phyloP scores from a whole-genome alignment of 176 grass and related monocot species.

The Elaeis guineensis region DNA sequence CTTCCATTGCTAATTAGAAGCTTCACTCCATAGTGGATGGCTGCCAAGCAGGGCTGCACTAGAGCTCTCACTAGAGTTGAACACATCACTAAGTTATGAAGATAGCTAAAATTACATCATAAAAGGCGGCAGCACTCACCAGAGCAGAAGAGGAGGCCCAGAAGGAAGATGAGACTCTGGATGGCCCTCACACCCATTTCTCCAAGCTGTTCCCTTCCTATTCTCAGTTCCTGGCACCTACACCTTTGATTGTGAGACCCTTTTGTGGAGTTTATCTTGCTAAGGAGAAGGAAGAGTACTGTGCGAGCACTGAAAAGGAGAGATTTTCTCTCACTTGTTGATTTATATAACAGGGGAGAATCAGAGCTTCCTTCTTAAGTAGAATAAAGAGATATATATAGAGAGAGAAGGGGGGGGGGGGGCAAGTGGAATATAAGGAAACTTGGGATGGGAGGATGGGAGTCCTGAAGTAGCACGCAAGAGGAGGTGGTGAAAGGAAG shows the following conservation, averaged over 20 bases:
- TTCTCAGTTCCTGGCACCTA: not conserved
- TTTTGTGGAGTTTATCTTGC: not conserved
- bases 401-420: not conserved
- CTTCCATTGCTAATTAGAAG: too few species aligned
- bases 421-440: slow-evolving; percentile 52
- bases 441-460: slow-evolving; percentile 63
- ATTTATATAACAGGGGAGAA: slow-evolving; percentile 36
- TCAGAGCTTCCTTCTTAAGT: slow-evolving; percentile 36
- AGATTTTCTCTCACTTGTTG: slow-evolving; percentile 20
- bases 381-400: slow-evolving; percentile 22
- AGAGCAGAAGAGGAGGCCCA: slow-evolving; percentile 28
- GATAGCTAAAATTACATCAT: too few species aligned
- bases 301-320: slow-evolving; percentile 28
- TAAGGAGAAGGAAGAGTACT: not conserved
- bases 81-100: too few species aligned
- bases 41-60: too few species aligned
- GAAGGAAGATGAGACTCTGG: slow-evolving; percentile 22
- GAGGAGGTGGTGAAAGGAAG: slow-evolving; percentile 19
- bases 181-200: slow-evolving; percentile 32
- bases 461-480: slow-evolving; percentile 51
- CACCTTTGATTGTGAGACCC: not conserved
- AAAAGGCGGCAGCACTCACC: slow-evolving; percentile 34
- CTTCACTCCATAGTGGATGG: too few species aligned
- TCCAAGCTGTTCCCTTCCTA: slow-evolving; percentile 5
- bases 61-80: too few species aligned